These are phyloP conservation scores for Ogataea nakhonphanomensis DNA, from an alignment of 805 yeast species.

Conservation along the genomic window DNA sequence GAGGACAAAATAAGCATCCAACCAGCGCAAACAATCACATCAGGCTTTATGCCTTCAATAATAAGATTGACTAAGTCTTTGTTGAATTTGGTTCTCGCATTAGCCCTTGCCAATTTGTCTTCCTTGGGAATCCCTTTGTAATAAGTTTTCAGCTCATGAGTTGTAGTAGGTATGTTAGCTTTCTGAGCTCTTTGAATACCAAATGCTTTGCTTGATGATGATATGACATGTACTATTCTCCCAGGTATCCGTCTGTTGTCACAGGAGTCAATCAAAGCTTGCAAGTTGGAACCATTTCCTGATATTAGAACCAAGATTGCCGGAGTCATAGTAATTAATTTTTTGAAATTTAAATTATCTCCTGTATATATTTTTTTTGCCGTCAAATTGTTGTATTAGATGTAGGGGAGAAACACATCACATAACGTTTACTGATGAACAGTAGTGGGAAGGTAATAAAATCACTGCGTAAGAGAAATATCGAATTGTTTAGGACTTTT, in stretches of 20 bases:
- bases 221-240: constrained; percentile 70
- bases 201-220: constrained; percentile 82
- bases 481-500: background rate
- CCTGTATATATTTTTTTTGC: constrained; percentile 2
- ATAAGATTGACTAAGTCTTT: constrained; percentile 70
- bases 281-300: constrained; percentile 94
- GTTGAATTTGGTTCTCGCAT: constrained; percentile 71
- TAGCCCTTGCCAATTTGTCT: constrained; percentile 50
- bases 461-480: too few species aligned
- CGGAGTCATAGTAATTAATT: background rate
- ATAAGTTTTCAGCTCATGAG: constrained; percentile 70
- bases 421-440: too few species aligned
- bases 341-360: constrained; percentile 1
- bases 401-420: background rate
- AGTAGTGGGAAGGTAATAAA: too few species aligned
- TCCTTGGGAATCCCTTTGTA: constrained; percentile 74
- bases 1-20: constrained; percentile 94
- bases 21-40: constrained; percentile 94
- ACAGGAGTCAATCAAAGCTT: constrained; percentile 83
- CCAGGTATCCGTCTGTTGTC: constrained; percentile 37
- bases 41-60: constrained; percentile 57
- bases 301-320: constrained; percentile 78
- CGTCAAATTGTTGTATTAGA: background rate
- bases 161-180: constrained; percentile 65
- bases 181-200: constrained; percentile 78